These are phyloP conservation scores for Yamadazyma diospyri DNA, from an alignment of 1,139 yeast genomes.

Conservation along the genomic window DNA sequence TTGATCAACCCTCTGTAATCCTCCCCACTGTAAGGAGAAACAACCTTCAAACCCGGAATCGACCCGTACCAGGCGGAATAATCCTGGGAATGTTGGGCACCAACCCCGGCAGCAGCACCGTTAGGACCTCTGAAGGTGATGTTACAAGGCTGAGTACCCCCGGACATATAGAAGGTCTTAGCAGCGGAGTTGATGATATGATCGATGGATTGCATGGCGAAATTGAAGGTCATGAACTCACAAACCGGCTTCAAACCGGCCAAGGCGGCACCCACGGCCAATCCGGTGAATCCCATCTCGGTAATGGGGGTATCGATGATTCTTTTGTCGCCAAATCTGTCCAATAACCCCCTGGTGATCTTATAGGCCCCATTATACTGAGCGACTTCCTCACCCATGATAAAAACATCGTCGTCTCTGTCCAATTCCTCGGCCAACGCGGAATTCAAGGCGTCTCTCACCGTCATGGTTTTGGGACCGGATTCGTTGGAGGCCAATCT, in stretches of 20 bases:
- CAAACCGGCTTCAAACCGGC: constrained; percentile 96
- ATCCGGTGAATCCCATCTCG: constrained; percentile 98
- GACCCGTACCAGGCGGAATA: constrained; percentile 98
- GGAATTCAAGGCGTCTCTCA: constrained; percentile 93
- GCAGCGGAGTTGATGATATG: constrained; percentile 98
- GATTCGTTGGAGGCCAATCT: constrained; percentile 49
- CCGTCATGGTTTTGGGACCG: constrained; percentile 72
- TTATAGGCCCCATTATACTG: constrained; percentile 99
- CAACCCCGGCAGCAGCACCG: constrained; percentile 99
- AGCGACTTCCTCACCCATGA: constrained; percentile 99
- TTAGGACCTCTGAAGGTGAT: constrained; percentile 98
- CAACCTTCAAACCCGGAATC: constrained; percentile 95
- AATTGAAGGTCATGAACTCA: constrained; percentile 98
- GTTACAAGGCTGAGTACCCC: constrained; percentile 97
- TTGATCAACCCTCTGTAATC: constrained; percentile 95
- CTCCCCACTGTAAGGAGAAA: constrained; percentile 93
- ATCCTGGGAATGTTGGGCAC: constrained; percentile 98
- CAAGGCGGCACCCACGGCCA: constrained; percentile 95
- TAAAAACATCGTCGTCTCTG: constrained; percentile 88
- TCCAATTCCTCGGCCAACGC: constrained; percentile 98
- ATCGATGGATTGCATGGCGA: constrained; percentile 99
- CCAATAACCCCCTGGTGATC: constrained; percentile 91
- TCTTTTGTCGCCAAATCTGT: constrained; percentile 96
- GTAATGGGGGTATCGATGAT: constrained; percentile 97
- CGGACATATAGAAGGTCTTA: constrained; percentile 97